Conservation (phyloP, 306 rosid species). For the Dryas octopetala region DNA sequence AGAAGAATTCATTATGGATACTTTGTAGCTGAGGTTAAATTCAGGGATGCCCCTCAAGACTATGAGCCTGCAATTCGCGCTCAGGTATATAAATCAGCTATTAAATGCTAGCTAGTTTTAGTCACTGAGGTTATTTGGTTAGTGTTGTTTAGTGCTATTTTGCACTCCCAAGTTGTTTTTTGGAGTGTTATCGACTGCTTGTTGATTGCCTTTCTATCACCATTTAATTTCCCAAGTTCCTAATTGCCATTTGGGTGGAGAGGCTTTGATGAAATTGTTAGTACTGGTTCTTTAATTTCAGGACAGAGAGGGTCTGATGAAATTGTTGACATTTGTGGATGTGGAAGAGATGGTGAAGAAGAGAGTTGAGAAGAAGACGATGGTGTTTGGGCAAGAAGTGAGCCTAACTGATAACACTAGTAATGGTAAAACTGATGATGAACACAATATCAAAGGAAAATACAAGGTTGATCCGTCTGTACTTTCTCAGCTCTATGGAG, state of each 20-base stretch:
- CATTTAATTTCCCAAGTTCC: too few species aligned
- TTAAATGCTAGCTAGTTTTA: too few species aligned
- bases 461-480: conserved; percentile 62
- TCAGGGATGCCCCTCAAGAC: conserved; percentile 67
- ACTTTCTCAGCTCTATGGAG: conserved; percentile 52
- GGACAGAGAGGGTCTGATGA: conserved; percentile 79
- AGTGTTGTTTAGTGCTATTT: not conserved
- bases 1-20: conserved; percentile 89
- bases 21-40: conserved; percentile 93
- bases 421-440: not conserved
- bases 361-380: conserved; percentile 86
- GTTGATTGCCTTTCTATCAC: too few species aligned
- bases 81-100: conserved; percentile 42
- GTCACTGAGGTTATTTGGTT: not conserved
- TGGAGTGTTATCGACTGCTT: too few species aligned
- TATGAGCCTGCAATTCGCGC: conserved; percentile 76
- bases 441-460: not conserved
- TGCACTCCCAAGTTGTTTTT: too few species aligned
- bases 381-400: conserved; percentile 65
- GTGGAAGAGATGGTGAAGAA: conserved; percentile 76
- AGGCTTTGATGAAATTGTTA: too few species aligned
- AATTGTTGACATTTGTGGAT: conserved; percentile 61
- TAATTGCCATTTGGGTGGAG: too few species aligned
- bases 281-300: conserved; percentile 20
- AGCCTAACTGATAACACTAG: conserved; percentile 19